Evolutionary conservation across 2,329 filamentous ascomycete species (phyloP).

Genomic region (Kalaharituber pfeilii): DNA sequence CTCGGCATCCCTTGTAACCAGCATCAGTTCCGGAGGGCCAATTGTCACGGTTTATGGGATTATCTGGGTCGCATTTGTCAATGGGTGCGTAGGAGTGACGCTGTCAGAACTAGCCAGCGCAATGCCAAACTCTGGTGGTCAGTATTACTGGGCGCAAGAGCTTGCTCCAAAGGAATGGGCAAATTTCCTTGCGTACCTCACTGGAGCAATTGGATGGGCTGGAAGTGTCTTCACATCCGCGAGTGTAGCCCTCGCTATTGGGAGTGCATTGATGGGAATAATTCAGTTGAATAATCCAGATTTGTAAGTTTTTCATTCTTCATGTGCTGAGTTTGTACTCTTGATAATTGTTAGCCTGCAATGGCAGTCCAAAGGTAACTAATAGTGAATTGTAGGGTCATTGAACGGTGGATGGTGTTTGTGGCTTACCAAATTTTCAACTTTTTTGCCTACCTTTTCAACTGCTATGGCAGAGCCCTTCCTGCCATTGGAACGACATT

Average conservation of each 20-base stretch:
- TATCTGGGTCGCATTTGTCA: constrained; percentile 33
- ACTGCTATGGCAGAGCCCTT: constrained; percentile 33
- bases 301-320: constrained; percentile 29
- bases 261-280: constrained; percentile 34
- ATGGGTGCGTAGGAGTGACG: constrained; percentile 32
- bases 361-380: constrained; percentile 1
- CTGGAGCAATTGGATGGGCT: constrained; percentile 38
- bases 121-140: constrained; percentile 34
- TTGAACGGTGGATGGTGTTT: constrained; percentile 35
- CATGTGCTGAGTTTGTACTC: not conserved
- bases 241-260: constrained; percentile 35
- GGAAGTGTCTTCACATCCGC: constrained; percentile 38
- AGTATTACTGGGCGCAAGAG: constrained; percentile 37
- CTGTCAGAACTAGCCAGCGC: constrained; percentile 34
- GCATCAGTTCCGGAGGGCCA: constrained; percentile 34
- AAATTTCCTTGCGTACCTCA: constrained; percentile 31
- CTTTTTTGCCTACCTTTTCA: constrained; percentile 30
- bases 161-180: constrained; percentile 30
- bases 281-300: constrained; percentile 36
- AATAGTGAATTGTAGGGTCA: constrained; percentile 25
- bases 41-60: constrained; percentile 34
- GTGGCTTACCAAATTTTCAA: constrained; percentile 32
- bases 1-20: constrained; percentile 24
- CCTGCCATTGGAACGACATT: constrained; percentile 22
- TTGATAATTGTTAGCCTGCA: not conserved